phyloP scores from a whole-genome alignment of 805 yeast genomes.

The Yueomyces sinensis region DNA sequence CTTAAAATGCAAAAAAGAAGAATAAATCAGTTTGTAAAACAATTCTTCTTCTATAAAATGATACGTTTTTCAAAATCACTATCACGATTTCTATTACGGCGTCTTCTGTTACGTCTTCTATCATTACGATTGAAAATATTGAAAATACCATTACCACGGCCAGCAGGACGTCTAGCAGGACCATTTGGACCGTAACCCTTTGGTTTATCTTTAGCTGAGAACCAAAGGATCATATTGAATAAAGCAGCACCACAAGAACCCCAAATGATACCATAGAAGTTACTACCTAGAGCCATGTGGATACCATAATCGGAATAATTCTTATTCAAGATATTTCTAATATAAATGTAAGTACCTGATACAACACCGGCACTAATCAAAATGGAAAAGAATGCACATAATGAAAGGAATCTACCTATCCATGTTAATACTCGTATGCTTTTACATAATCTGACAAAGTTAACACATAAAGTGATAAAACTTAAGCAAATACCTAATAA shows the following conservation, averaged over 20 bases:
- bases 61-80: conserved; percentile 3
- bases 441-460: conserved; percentile 22
- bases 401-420: conserved; percentile 33
- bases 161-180: background rate
- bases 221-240: conserved; percentile 29
- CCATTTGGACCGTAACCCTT: conserved; percentile 6
- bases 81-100: background rate
- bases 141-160: no score
- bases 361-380: conserved; percentile 39
- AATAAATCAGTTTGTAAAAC: no score
- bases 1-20: no score
- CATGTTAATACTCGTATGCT: conserved; percentile 33
- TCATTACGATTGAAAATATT: background rate
- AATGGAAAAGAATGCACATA: conserved; percentile 28
- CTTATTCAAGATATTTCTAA: conserved; percentile 39
- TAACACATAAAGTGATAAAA: conserved; percentile 28
- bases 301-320: conserved; percentile 39
- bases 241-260: conserved; percentile 39
- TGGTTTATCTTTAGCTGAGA: conserved; percentile 10
- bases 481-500: conserved; percentile 34
- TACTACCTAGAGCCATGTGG: conserved; percentile 33
- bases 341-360: conserved; percentile 45
- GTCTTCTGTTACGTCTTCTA: background rate
- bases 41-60: conserved; percentile 1
- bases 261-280: conserved; percentile 53